Conservation (phyloP, 352 stramenopile genomes). For the Hyaloperonospora brassicae region DNA sequence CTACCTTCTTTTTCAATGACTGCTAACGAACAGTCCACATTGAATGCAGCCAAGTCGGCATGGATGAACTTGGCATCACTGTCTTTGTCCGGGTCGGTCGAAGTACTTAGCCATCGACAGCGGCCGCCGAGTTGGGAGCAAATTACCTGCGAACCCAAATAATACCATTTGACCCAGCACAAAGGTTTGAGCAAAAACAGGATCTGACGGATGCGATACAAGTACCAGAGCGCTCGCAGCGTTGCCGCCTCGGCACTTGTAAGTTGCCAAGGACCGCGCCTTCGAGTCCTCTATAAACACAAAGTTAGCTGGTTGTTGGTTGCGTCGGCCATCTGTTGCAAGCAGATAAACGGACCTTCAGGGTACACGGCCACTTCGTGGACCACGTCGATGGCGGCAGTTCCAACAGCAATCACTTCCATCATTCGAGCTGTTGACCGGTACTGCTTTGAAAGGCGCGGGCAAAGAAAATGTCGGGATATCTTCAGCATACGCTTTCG, state of each 20-base stretch:
- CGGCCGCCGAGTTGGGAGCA: conserved; percentile 44
- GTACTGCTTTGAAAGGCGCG: no score
- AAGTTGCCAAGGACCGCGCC: conserved; percentile 38
- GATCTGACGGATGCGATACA: background rate
- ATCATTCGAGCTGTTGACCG: conserved; percentile 11
- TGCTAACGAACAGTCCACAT: conserved; percentile 39
- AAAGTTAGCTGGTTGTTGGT: background rate
- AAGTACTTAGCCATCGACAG: conserved; percentile 58
- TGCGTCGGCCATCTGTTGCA: background rate
- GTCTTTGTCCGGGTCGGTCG: conserved; percentile 43
- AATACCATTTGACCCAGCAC: background rate
- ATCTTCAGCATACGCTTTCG: no score
- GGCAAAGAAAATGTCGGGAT: no score
- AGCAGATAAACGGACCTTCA: conserved; percentile 25
- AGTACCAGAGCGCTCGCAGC: conserved; percentile 51
- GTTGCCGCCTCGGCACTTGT: conserved; percentile 66
- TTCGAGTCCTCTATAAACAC: conserved; percentile 25
- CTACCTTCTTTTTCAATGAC: conserved; percentile 33
- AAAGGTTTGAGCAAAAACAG: background rate
- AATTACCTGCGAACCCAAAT: conserved; percentile 28
- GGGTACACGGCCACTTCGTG: conserved; percentile 52
- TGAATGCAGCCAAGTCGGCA: conserved; percentile 33
- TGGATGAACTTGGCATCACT: conserved; percentile 47
- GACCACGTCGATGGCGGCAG: conserved; percentile 63
- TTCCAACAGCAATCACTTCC: conserved; percentile 62